phyloP scores from a whole-genome alignment of 202 grass and related monocot species.

The Bolboschoenoplectus hybrid region DNA sequence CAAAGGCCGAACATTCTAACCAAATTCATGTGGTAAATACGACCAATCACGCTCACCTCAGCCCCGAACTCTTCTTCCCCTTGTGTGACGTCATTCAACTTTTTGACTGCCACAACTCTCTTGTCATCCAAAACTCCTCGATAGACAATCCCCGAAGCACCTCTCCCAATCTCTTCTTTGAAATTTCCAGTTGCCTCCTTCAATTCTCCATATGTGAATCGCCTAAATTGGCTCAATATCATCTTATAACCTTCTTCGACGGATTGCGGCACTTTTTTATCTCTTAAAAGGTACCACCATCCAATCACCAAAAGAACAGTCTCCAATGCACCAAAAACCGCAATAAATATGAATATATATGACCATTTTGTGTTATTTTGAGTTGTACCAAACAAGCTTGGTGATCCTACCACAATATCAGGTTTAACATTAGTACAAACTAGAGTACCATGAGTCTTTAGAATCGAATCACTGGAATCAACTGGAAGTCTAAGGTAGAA shows the following conservation, averaged over 20 bases:
- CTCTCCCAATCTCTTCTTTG: constrained; percentile 74
- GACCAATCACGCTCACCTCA: constrained; percentile 66
- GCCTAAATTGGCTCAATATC: constrained; percentile 66
- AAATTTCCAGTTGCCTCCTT: constrained; percentile 65
- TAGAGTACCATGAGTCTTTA: constrained; percentile 27
- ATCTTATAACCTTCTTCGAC: constrained; percentile 71
- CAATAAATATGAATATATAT: constrained; percentile 63
- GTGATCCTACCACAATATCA: constrained; percentile 39
- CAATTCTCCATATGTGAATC: constrained; percentile 57
- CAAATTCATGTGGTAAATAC: constrained; percentile 74
- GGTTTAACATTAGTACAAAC: constrained; percentile 35
- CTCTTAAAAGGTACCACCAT: constrained; percentile 61
- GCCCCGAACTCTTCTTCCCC: constrained; percentile 78
- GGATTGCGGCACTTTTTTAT: constrained; percentile 52
- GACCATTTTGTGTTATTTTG: constrained; percentile 58
- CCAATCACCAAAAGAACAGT: constrained; percentile 50
- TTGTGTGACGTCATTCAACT: constrained; percentile 55
- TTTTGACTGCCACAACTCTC: constrained; percentile 79
- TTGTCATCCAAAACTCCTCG: constrained; percentile 72
- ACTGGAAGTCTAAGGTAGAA: constrained; percentile 49
- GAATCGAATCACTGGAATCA: constrained; percentile 18
- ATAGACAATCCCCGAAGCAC: constrained; percentile 58
- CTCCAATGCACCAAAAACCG: constrained; percentile 58
- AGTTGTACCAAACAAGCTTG: constrained; percentile 53
- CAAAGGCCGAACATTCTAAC: constrained; percentile 69